Evolutionary conservation across 2,329 filamentous ascomycete species (phyloP), one percentile per base, ranked within the genome.

Genomic region (Parafenestella ontariensis): DNA sequence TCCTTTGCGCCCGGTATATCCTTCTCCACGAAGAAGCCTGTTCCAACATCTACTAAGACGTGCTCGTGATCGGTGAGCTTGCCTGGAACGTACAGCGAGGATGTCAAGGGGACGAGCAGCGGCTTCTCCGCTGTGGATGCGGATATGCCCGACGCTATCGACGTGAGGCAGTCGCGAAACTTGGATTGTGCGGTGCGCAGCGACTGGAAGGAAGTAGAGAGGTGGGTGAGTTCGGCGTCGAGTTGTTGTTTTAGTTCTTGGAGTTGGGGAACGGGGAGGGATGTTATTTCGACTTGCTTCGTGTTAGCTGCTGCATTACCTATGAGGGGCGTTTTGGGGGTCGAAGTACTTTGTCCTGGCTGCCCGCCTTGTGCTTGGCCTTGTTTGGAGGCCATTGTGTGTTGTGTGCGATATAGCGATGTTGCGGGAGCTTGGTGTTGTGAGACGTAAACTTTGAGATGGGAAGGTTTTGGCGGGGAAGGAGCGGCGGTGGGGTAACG

Each of bases 1-100:
- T 83, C 84, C 49, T 80, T 81, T 1, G 87, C 88, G 65, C 89
- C 86, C 21, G 78, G 75, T 1, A 83, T 82, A 9, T 79, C 83
- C 81, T 99, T 99, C 78, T 98, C 93, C 48, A 98, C 88, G 71
- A 92, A 93, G 75, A 96, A 98, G 0, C 94, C 94, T 0, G 94
- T 98, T 18, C 94, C 94, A 18, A 97, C 87, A 75, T 98, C 94
- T 36, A 98, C 92, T 54, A 98, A 58, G 21, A 77, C 73, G 33
- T 74, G 68, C 44, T 66, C 63, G 28, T 64, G 59, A 34, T 67
- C 65, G 8, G 89, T 84, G 36, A 98, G 82, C 34, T 85, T 88
- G 28, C 94, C 96, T 23, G 90, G 89, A 15, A 99, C 94, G 77
- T 99, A 99, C 26, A 99, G 84, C 0, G 93, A 97, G 68, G 91